Base-by-base conservation (phyloP, 306 rosid genomes). In the Neltuma alba region DNA sequence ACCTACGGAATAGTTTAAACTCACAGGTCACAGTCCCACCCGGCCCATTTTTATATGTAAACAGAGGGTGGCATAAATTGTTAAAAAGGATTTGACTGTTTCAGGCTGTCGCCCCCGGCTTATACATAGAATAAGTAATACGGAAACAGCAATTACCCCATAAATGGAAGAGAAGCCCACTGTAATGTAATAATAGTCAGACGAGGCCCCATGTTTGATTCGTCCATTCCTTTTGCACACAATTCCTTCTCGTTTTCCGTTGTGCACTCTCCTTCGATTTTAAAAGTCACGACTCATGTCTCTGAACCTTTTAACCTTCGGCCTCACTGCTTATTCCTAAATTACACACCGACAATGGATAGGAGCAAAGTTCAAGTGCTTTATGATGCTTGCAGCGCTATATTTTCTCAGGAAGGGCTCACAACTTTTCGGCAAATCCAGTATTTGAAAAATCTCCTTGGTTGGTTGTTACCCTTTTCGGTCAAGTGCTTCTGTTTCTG, bases 401-500 rank as follows among this genome's bases (percentile, higher is more conserved):
- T 84, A 27, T 89, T 91, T 58, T 85, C 89, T 79, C 84, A 81
- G 60, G 60, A 71, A 41, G 67, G 60, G 34, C 85, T 57, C 34
- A 88, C 87, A 16, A 89, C 73, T 75, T 84, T 76, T 84, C 81
- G 77, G 83, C 88, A 89, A 75, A 82, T 91, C 66, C 89, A 87
- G 38, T 81, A 45, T 70, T 85, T 89, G 2, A 86, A 76, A 79
- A 77, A 41, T 40, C 42, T 89, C 15, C 77, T 83, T 9, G 91
- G 89, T 87, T 70, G 14, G 82, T 79, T 54, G 16, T 48, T 63
- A 70, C 7, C 6, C 15, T 58, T 11, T 12, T 47, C 1, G 37
- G 48, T 48, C 15, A 76, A 66, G 58, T 28, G 80, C 72, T 73
- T 50, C n/a, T 67, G 8, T 1, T 45, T 76, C 60, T 62, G 31